Evolutionary conservation across 345 rosid genomes (phyloP).

Genomic region (Hibiscus trionum): DNA sequence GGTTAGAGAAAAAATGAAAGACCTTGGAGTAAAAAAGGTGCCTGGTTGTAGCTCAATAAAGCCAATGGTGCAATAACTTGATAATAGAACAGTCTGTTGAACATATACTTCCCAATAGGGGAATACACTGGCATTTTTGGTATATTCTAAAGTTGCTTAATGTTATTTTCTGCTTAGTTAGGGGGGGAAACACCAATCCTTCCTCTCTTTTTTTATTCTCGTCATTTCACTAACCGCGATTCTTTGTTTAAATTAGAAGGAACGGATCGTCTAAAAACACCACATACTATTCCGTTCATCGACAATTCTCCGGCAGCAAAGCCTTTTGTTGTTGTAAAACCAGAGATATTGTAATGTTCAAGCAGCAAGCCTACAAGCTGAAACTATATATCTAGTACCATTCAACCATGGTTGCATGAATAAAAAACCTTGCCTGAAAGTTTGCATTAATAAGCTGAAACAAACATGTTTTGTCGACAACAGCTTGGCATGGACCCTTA

Average conservation of each 20-base stretch:
- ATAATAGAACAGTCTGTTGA: neutral
- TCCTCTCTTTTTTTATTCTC: no score
- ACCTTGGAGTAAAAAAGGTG: slow-evolving; percentile 53
- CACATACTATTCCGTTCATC: no score
- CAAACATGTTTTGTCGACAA: neutral
- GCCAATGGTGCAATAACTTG: slow-evolving; percentile 25
- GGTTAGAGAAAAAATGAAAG: slow-evolving; percentile 69
- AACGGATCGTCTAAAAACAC: no score
- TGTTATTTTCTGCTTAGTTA: neutral
- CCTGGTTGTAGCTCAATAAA: slow-evolving; percentile 80
- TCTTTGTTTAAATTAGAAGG: no score
- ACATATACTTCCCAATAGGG: neutral
- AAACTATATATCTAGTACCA: neutral
- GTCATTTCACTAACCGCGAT: no score
- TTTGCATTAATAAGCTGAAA: neutral
- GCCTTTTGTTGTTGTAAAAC: no score
- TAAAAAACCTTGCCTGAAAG: neutral
- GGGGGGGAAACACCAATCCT: no score
- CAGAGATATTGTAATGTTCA: neutral
- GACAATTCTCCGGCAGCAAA: no score
- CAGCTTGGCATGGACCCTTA: neutral
- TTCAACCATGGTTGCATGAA: neutral
- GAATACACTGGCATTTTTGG: neutral
- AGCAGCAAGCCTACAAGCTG: no score
- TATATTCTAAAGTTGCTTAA: neutral